Evolutionary conservation across 2,329 filamentous ascomycete species (phyloP), one percentile per base, ranked within the genome.

Genomic region (Hysterium pulicare): DNA sequence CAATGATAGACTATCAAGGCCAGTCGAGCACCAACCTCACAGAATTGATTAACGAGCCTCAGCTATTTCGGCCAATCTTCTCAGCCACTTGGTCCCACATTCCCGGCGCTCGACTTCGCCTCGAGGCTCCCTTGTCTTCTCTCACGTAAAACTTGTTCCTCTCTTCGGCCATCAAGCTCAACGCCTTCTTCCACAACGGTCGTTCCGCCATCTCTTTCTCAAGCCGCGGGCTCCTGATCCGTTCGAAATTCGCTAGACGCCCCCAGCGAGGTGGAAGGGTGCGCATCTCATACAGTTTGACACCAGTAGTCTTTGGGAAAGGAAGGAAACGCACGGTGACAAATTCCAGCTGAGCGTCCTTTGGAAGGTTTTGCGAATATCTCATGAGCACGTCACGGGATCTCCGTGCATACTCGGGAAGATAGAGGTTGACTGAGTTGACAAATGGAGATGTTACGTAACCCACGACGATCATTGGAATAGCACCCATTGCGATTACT

Each of bases 401-500:
- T 34, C 45, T 45, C 3, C 55, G 53, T 2, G 62, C 63, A 30
- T 50, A 40, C 9, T 52, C 42, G 5, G 65, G 65, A 8, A 68
- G 28, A 21, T 59, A 49, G 6, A 68, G 52, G 40, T 51, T 57
- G 31, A 68, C 49, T 41, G 51, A 49, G 40, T 60, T 58, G 6
- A 61, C 60, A 33, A 64, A 68, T n/a, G 65, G 65, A 1, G 64
- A 55, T 6, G 65, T 67, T 8, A 62, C 43, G 46, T 61, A 63
- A 33, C 59, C 57, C 38, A 67, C 50, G 6, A 61, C 50, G 19
- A 61, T 17, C 10, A 63, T 59, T 3, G 64, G 64, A 17, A 67
- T 50, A 3, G 57, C 54, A 24, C 57, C 53, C 2, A 64, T 47
- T 34, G 58, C 24, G 32, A 54, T 55, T 8, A 65, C 62, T 67